Conservation (phyloP, 257 asterid species). For the Lantana camara region DNA sequence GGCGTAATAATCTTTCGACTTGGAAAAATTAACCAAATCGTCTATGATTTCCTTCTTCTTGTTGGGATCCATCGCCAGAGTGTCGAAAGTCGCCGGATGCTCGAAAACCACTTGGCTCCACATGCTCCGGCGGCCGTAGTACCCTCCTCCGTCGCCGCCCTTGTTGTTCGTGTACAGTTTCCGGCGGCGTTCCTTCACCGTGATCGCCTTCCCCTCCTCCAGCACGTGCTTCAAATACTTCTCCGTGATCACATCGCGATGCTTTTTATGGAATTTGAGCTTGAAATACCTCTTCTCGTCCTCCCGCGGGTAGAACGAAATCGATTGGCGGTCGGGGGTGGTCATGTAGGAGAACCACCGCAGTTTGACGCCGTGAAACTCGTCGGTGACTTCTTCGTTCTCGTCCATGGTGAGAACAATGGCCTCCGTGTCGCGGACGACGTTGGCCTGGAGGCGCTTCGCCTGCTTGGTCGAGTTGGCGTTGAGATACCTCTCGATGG, state of each 20-base stretch:
- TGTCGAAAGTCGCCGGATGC: constrained; percentile 53
- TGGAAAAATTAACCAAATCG: constrained; percentile 43
- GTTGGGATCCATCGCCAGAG: constrained; percentile 55
- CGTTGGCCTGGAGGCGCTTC: constrained; percentile 35
- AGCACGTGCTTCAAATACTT: constrained; percentile 48
- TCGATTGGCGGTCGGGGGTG: not conserved
- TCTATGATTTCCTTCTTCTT: constrained; percentile 48
- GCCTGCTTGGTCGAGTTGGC: constrained; percentile 33
- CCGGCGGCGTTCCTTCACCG: constrained; percentile 42
- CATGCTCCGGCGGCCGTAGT: constrained; percentile 27
- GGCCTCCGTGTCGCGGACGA: constrained; percentile 22
- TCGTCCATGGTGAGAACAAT: constrained; percentile 40
- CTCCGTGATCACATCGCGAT: constrained; percentile 29
- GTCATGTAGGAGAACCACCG: constrained; percentile 34
- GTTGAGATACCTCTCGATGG: constrained; percentile 42
- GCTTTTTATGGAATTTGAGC: constrained; percentile 35
- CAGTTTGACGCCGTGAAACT: constrained; percentile 30
- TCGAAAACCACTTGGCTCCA: constrained; percentile 62
- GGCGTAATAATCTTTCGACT: constrained; percentile 51
- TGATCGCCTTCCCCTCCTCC: constrained; percentile 51
- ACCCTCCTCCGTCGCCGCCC: constrained; percentile 43
- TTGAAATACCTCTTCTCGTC: constrained; percentile 31
- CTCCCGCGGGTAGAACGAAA: constrained; percentile 33
- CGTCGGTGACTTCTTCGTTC: constrained; percentile 41
- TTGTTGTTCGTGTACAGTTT: constrained; percentile 57